phyloP scores from a whole-genome alignment of 78 protist species.

The Dictyostelium firmibasis region DNA sequence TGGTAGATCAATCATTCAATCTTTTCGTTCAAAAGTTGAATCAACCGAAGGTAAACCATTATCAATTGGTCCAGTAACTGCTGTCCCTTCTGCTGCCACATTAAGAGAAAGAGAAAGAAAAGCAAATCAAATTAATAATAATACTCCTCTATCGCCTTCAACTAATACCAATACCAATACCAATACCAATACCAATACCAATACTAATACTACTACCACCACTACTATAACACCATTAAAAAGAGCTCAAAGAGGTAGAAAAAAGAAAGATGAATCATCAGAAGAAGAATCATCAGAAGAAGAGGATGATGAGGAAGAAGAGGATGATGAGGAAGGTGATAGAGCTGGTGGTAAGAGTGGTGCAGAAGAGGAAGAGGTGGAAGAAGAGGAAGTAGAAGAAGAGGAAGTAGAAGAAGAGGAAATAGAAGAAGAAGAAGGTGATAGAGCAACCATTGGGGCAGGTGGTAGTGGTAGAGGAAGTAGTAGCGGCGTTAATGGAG shows the following conservation, averaged over 20 bases:
- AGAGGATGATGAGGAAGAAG: neutral
- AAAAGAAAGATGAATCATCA: neutral
- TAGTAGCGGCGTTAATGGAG: neutral
- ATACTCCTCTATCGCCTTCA: neutral
- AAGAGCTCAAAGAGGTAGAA: slow-evolving; percentile 2
- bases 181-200: neutral
- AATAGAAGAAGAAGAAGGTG: neutral
- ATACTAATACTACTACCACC: neutral
- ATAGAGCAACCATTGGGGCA: neutral
- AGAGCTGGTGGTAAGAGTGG: neutral
- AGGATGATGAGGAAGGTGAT: neutral
- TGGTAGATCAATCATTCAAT: slow-evolving; percentile 14
- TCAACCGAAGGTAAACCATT: neutral
- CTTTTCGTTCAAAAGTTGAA: slow-evolving; percentile 1
- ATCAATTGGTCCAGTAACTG: neutral
- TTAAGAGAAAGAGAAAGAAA: slow-evolving; percentile 25
- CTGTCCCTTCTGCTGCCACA: slow-evolving; percentile 36
- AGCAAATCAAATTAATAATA: neutral
- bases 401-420: neutral
- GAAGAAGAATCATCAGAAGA: neutral
- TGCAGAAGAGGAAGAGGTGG: neutral
- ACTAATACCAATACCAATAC: neutral
- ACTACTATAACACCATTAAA: too few relatives aligned
- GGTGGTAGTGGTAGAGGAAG: neutral
- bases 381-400: neutral